A percentile compares a stretch with the other conserved stretches of the same genome.
Conservation (phyloP, 2,329 filamentous ascomycete genomes). For the Biscogniauxia marginata region DNA sequence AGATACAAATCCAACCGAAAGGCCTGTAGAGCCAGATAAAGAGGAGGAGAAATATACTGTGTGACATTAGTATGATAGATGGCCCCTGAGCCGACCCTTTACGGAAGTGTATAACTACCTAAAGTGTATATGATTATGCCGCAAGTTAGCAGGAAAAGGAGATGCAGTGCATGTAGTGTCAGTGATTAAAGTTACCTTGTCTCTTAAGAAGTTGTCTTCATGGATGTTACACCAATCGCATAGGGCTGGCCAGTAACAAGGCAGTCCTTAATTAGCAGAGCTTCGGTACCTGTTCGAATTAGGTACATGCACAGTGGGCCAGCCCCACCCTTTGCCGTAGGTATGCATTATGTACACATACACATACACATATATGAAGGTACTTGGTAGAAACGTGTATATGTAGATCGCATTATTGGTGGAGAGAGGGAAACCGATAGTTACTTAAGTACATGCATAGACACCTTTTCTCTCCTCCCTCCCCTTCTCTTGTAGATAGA, state of each 20-base stretch:
- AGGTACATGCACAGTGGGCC: no score
- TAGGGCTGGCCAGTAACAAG: not conserved
- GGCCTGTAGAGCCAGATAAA: not conserved
- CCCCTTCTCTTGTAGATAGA: no score
- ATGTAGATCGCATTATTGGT: no score
- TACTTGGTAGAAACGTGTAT: no score
- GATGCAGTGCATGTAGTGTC: not conserved
- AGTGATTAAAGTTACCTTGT: not conserved
- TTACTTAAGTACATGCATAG: no score
- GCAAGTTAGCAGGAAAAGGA: not conserved
- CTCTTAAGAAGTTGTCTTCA: no score
- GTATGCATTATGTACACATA: no score
- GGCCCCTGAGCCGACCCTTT: not conserved
- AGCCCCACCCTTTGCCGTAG: no score
- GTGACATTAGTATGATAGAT: not conserved
- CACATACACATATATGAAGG: no score
- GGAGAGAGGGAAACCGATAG: no score
- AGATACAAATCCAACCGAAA: not conserved
- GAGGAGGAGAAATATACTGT: not conserved
- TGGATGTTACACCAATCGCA: not conserved
- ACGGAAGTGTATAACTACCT: not conserved
- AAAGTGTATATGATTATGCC: not conserved
- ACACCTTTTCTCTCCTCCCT: no score
- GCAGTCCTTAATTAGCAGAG: not conserved
- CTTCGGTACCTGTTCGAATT: not conserved